A percentile compares a stretch with the other conserved stretches of the same genome.
Evolutionary conservation across 768 basidiomycete species (phyloP).

Genomic region (Tricholoma terreum): DNA sequence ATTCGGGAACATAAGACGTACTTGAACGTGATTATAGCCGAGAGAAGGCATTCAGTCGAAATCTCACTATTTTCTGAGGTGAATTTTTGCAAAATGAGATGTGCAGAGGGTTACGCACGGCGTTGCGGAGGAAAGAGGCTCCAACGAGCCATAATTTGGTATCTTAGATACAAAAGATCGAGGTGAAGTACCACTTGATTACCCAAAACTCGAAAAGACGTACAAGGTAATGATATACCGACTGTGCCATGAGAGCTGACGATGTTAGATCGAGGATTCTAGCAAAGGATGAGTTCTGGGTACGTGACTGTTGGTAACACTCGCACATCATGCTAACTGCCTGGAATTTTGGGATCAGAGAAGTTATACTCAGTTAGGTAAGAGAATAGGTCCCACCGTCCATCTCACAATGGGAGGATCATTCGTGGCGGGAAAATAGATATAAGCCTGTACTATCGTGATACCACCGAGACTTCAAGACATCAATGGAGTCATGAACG

Average conservation of each 20-base stretch:
- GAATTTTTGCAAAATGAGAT: neutral
- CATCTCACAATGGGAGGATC: conserved; percentile 28
- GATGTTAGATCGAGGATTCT: conserved; percentile 37
- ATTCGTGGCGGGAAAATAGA: conserved; percentile 32
- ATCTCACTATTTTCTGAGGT: conserved; percentile 27
- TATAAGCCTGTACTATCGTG: conserved; percentile 38
- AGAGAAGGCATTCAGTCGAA: conserved; percentile 40
- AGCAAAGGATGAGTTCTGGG: neutral
- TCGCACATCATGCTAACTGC: conserved; percentile 26
- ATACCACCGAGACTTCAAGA: conserved; percentile 36
- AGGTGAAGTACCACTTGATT: neutral
- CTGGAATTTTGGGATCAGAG: conserved; percentile 5
- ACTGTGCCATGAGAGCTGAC: conserved; percentile 39
- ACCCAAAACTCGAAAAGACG: neutral
- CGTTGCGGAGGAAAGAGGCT: conserved; percentile 36
- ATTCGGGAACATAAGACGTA: conserved; percentile 15
- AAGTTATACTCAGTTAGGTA: neutral
- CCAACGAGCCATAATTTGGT: conserved; percentile 40
- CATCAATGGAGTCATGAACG: neutral
- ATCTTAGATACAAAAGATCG: conserved; percentile 28
- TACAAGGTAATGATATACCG: conserved; percentile 45
- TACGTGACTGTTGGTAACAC: neutral
- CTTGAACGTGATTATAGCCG: conserved; percentile 43
- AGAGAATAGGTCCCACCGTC: conserved; percentile 21
- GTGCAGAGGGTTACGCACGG: conserved; percentile 29